Evolutionary conservation across 164 flowering plant species (phyloP), one percentile per base, ranked within the genome.

Genomic region (Nymphaea thermarum): DNA sequence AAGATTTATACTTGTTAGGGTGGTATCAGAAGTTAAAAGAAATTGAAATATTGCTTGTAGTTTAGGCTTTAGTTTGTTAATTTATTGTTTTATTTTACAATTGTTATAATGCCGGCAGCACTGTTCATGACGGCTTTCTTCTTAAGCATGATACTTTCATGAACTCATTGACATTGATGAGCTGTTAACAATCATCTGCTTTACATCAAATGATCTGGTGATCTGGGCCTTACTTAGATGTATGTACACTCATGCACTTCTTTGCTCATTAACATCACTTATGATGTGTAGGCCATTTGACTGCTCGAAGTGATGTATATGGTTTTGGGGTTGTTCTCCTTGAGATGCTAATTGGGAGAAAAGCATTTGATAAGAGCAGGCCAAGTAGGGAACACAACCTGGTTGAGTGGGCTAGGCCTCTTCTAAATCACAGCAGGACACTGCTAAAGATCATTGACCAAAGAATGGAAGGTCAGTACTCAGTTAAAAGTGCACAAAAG

Each of bases 301-400:
- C 98, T 0, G 90, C 96, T 44, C 71, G 96, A 67, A 89, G 98
- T 64, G 98, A 93, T 79, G 90, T 91, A 53, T 93, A 93, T 74
- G 97, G 97, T 14, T 93, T 83, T 76, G 98, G 98, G 63, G 98
- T 93, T 2, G 97, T 93, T 72, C 84, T 93, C 44, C 96, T 91
- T 60, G 98, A 93, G 86, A 77, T 90, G 87, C 93, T 93, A 25
- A 82, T 89, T 12, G 98, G 98, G 66, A 79, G 91, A 72, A 86
- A 83, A 76, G 96, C 94, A 44, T 72, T 90, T 86, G 98, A 93
- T 78, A 90, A 86, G 81, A 84, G 87, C 78, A 80, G 94, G 71
- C 92, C 97, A 10, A 85, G 93, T 73, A 81, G 87, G 70, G 97
- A 93, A 72, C 91, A 91, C 73, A 93, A 86, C 82, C 77, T 93